Conservation (phyloP, 2,329 filamentous ascomycete genomes). For the Aureobasidium sp. region DNA sequence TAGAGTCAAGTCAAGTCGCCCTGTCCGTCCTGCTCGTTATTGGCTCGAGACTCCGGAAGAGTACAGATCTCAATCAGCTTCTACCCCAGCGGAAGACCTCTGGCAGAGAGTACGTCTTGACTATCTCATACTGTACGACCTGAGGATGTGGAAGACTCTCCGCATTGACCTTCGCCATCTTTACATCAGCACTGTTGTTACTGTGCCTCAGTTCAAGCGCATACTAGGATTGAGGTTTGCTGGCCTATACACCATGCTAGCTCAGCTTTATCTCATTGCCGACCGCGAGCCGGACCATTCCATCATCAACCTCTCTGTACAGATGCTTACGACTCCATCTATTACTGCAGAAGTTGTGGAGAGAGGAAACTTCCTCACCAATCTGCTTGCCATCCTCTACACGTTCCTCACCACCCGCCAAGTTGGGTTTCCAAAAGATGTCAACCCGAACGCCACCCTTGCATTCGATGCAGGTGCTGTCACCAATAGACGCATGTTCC, state of each 20-base stretch:
- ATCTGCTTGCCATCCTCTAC: slow-evolving; percentile 90
- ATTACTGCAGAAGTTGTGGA: slow-evolving; percentile 95
- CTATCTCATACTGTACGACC: slow-evolving; percentile 88
- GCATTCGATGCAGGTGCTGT: slow-evolving; percentile 93
- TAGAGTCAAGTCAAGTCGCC: slow-evolving; percentile 39
- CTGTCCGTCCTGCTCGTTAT: slow-evolving; percentile 65
- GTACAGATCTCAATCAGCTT: slow-evolving; percentile 44
- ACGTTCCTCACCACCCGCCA: slow-evolving; percentile 95
- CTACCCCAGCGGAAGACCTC: slow-evolving; percentile 72
- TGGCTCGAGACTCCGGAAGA: slow-evolving; percentile 76
- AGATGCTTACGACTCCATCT: slow-evolving; percentile 93
- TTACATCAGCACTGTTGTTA: slow-evolving; percentile 94
- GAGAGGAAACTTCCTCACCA: slow-evolving; percentile 90
- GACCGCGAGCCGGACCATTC: slow-evolving; percentile 96
- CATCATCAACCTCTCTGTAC: slow-evolving; percentile 93
- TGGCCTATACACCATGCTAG: slow-evolving; percentile 85
- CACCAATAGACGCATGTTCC: slow-evolving; percentile 90
- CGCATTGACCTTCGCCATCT: slow-evolving; percentile 84
- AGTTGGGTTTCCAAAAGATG: slow-evolving; percentile 86
- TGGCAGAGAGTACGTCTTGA: slow-evolving; percentile 85
- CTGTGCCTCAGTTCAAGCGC: slow-evolving; percentile 92
- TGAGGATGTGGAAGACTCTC: slow-evolving; percentile 94
- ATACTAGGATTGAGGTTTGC: slow-evolving; percentile 90
- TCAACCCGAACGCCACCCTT: slow-evolving; percentile 76
- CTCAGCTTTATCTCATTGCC: slow-evolving; percentile 90